These are phyloP conservation scores for Ascochyta koolunga DNA, from an alignment of 2,329 filamentous ascomycete genomes.

Conservation along the genomic window DNA sequence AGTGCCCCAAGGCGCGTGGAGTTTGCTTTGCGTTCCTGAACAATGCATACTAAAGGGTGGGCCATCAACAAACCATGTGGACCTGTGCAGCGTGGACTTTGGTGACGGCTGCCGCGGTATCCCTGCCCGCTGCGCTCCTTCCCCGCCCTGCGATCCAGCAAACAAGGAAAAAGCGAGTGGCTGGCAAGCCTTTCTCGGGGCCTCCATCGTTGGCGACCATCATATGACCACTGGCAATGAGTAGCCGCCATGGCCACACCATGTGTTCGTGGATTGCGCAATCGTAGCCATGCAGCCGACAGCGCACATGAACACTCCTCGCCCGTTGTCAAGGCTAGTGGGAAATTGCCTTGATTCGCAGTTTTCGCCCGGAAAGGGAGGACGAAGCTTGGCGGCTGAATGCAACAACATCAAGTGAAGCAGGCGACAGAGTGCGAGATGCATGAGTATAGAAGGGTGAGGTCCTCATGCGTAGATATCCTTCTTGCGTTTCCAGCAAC, in stretches of 20 bases:
- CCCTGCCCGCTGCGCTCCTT: conserved; percentile 9
- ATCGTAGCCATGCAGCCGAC: conserved; percentile 21
- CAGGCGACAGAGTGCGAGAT: conserved; percentile 17
- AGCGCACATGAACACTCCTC: conserved; percentile 16
- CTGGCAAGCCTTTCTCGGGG: background rate
- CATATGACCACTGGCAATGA: conserved; percentile 11
- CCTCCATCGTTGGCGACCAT: background rate
- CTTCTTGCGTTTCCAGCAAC: background rate
- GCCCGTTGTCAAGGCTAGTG: conserved; percentile 12
- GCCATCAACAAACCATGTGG: conserved; percentile 11
- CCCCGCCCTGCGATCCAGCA: conserved; percentile 16
- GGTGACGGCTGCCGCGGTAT: conserved; percentile 11
- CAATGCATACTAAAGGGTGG: conserved; percentile 15
- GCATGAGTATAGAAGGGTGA: conserved; percentile 7
- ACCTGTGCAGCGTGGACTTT: too few relatives aligned
- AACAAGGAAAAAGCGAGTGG: conserved; percentile 6
- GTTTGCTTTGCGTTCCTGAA: conserved; percentile 17
- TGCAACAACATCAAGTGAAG: conserved; percentile 3
- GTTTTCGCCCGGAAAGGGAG: conserved; percentile 32
- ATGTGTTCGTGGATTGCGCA: conserved; percentile 16
- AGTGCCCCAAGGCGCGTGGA: conserved; percentile 9
- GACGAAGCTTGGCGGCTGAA: conserved; percentile 26
- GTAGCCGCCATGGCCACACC: conserved; percentile 10
- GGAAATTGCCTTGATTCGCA: conserved; percentile 37
- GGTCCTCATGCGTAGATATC: background rate